These are phyloP conservation scores for Candida vartiovaarae DNA, from an alignment of 805 yeast species.

Conservation along the genomic window DNA sequence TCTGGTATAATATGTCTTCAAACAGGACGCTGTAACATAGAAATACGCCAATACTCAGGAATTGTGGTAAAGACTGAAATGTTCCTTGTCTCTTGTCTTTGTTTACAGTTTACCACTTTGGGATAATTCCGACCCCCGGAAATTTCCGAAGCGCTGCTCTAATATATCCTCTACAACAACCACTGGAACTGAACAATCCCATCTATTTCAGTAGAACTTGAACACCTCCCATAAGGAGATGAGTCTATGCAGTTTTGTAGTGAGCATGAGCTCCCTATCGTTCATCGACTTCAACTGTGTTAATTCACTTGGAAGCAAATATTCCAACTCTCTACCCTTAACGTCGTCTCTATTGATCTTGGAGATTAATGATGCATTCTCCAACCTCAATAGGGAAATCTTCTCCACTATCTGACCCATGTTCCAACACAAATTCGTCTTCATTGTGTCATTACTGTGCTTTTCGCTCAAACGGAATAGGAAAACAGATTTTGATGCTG, in stretches of 20 bases:
- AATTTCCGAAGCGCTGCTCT: background rate
- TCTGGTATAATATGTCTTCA: background rate
- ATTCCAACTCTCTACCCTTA: slow-evolving; percentile 68
- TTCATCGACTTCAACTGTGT: slow-evolving; percentile 59
- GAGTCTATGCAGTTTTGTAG: slow-evolving; percentile 50
- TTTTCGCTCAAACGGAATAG: slow-evolving; percentile 66
- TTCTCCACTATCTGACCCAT: slow-evolving; percentile 41
- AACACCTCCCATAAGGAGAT: slow-evolving; percentile 52
- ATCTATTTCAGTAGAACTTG: slow-evolving; percentile 24
- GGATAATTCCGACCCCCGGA: background rate
- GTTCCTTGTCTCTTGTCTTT: too few relatives aligned
- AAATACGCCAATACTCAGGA: too few relatives aligned
- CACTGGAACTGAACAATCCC: too few relatives aligned
- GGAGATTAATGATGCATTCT: slow-evolving; percentile 59
- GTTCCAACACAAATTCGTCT: slow-evolving; percentile 41
- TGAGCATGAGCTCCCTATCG: slow-evolving; percentile 45
- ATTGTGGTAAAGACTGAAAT: too few relatives aligned
- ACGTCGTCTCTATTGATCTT: slow-evolving; percentile 90
- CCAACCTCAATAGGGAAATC: slow-evolving; percentile 48
- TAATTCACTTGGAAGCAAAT: slow-evolving; percentile 68
- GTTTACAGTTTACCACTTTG: too few relatives aligned
- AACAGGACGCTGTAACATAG: too few relatives aligned
- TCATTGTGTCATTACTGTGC: slow-evolving; percentile 40
- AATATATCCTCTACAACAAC: too few relatives aligned
- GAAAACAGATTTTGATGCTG: slow-evolving; percentile 82